Evolutionary conservation across 805 yeast genomes (phyloP).

Genomic region (Candida suzukii): DNA sequence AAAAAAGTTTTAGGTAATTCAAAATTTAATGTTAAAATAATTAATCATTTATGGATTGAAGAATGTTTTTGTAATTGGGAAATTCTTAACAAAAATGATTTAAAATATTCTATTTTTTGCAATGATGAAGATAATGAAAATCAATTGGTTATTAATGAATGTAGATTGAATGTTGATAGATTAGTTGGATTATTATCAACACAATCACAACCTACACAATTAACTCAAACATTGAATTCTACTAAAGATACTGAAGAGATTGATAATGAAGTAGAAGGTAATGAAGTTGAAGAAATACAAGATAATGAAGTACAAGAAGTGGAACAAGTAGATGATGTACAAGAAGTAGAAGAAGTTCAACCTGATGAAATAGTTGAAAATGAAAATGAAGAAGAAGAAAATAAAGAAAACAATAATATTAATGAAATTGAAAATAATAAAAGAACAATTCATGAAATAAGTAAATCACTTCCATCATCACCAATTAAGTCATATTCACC

Average conservation of each 20-base stretch:
- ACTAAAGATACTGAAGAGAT: constrained; percentile 8
- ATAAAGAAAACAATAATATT: background rate
- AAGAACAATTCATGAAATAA: too few relatives aligned
- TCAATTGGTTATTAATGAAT: constrained; percentile 36
- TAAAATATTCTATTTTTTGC: constrained; percentile 18
- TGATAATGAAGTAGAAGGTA: constrained; percentile 5
- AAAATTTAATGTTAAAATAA: constrained; percentile 58
- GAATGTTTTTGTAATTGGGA: constrained; percentile 65
- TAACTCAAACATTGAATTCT: background rate
- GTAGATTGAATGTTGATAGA: background rate
- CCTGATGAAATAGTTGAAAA: background rate
- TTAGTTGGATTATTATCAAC: background rate
- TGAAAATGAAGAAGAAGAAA: background rate
- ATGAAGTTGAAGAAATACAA: background rate
- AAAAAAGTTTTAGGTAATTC: constrained; percentile 68
- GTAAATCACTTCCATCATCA: background rate
- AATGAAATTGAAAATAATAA: too few relatives aligned
- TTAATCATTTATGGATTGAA: constrained; percentile 87
- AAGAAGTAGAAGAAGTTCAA: background rate
- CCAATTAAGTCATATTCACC: too few relatives aligned
- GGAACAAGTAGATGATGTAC: constrained; percentile 2
- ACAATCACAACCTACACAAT: background rate
- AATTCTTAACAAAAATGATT: constrained; percentile 34
- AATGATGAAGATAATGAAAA: background rate
- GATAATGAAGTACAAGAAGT: constrained; percentile 8